Evolutionary conservation across 169 alveolate genomes (phyloP), one percentile per base, ranked within the genome.

Genomic region (Theileria equi): DNA sequence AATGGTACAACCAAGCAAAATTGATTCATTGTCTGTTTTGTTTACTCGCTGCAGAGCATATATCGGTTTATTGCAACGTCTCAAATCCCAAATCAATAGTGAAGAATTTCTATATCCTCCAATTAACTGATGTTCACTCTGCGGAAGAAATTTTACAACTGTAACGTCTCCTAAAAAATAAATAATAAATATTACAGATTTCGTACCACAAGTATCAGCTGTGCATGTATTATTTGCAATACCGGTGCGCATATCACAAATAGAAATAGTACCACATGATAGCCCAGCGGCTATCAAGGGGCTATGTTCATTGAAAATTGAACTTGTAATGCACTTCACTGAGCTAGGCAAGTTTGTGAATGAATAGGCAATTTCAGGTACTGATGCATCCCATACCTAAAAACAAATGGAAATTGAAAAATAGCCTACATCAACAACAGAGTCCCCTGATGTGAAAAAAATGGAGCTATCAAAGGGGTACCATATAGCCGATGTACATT

Each of bases 371-470:
- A 73, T 48, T 17, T 62, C 83, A 21, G 44, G 68, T 8, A 35
- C 31, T 29, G 17, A 35, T 26, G 49, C 10, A 36, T 73, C 83
- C 83, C 83, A 73, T 35, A 61, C 83, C 83, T 73, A 0, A 41
- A 41, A 25, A 6, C 19, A 61, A n/a, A 0, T 23, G 10, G 0
- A 26, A 13, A 1, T 26, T 11, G 7, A 10, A 8, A 11, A 16
- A 5, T 21, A 3, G 54, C 70, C 10, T 38, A 73, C 83, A 32
- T 73, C 55, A 23, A 73, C 53, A 7, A 48, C 5, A 44, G 32
- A n/a, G 61, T 73, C 83, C 3, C 83, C 83, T 1, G 61, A 57
- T 0, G 83, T 57, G 11, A 73, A 32, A 45, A 73, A 73, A 13
- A 44, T 62, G 34, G 53, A 28, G 13, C 36, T 35, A 28, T 60